phyloP scores from a whole-genome alignment of 805 yeast genomes.

The Candida michaelii region DNA sequence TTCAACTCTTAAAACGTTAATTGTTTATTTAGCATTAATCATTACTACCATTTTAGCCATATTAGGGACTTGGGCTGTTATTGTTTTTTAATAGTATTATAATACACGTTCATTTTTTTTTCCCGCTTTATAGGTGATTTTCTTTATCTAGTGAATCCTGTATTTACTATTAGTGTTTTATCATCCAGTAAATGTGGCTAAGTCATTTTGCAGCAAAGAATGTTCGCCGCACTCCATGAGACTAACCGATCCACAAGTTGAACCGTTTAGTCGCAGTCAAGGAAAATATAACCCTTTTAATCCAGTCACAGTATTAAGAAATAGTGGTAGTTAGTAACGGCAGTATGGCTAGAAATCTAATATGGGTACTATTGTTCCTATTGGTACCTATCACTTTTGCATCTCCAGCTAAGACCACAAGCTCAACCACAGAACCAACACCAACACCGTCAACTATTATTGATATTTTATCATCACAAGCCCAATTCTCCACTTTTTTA shows the following conservation, averaged over 20 bases:
- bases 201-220: no score
- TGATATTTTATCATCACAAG: constrained; percentile 67
- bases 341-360: neutral
- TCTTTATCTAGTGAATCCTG: no score
- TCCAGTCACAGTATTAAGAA: no score
- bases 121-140: neutral
- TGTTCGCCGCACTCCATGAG: no score
- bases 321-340: neutral
- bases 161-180: no score
- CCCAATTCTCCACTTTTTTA: constrained; percentile 65
- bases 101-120: neutral
- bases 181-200: no score
- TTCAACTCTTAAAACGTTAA: constrained; percentile 33
- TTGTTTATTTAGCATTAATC: constrained; percentile 44
- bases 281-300: neutral
- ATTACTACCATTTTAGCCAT: constrained; percentile 50
- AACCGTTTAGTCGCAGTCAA: no score
- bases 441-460: constrained; percentile 50
- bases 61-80: constrained; percentile 59
- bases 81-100: constrained; percentile 8
- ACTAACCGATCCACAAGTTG: no score
- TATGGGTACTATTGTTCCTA: neutral
- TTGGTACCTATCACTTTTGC: constrained; percentile 4
- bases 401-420: neutral
- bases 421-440: constrained; percentile 7